These are phyloP conservation scores for Castanea mollissima DNA, from an alignment of 306 rosid genomes.

Conservation along the genomic window DNA sequence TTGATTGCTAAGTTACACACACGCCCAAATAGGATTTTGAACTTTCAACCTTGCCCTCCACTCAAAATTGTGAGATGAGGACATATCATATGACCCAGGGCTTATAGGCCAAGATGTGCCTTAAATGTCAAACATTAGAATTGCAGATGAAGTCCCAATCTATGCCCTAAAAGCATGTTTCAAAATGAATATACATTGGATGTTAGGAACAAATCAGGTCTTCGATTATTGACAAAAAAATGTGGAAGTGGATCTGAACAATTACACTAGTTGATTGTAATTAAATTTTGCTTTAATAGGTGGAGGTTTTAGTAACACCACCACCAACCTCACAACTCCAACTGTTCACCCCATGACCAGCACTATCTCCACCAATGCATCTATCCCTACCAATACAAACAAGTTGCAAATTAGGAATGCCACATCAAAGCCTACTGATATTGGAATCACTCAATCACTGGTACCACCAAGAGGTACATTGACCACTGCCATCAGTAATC, in stretches of 20 bases:
- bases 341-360: neutral
- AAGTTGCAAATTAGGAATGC: neutral
- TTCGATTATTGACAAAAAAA: neutral
- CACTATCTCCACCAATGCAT: neutral
- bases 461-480: neutral
- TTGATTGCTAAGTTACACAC: no score
- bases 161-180: neutral
- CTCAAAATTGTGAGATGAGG: no score
- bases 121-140: conserved; percentile 11
- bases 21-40: neutral
- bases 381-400: neutral
- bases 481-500: neutral
- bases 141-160: neutral
- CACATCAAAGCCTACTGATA: neutral
- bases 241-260: neutral
- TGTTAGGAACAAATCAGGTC: neutral
- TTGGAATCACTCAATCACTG: neutral
- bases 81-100: no score
- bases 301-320: neutral
- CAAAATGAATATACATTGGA: neutral
- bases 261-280: neutral
- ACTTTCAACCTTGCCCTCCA: neutral
- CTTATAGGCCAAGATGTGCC: neutral
- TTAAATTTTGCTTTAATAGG: neutral
- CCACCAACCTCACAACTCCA: neutral